A percentile compares a stretch with the other conserved stretches of the same genome.
Evolutionary conservation across 2,329 filamentous ascomycete genomes (phyloP).

Genomic region (Cercospora berteroae): DNA sequence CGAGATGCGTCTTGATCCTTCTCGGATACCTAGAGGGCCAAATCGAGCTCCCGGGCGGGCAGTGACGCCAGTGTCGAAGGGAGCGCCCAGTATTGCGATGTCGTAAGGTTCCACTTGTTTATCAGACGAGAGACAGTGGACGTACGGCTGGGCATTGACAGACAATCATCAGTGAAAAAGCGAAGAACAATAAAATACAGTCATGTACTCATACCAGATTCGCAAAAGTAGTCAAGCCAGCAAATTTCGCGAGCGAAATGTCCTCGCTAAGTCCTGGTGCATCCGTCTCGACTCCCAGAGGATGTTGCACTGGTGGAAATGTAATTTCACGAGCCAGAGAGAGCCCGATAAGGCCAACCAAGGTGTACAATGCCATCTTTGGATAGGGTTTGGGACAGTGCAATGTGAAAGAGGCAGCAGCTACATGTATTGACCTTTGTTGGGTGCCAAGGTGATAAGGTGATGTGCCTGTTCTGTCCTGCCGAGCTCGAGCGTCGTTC

Average conservation of each 20-base stretch:
- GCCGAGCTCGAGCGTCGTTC: background rate
- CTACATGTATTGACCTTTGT: background rate
- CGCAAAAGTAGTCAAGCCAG: slow-evolving; percentile 48
- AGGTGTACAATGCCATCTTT: background rate
- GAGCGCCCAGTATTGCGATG: slow-evolving; percentile 38
- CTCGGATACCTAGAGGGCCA: slow-evolving; percentile 43
- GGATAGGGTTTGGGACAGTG: background rate
- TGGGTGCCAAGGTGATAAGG: background rate
- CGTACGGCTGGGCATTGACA: slow-evolving; percentile 38
- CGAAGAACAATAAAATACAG: background rate
- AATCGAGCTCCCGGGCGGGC: slow-evolving; percentile 54
- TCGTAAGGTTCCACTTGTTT: slow-evolving; percentile 47
- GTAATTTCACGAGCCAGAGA: slow-evolving; percentile 42
- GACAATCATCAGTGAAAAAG: background rate
- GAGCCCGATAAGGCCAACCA: background rate
- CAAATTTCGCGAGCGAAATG: slow-evolving; percentile 34
- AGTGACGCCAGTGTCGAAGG: slow-evolving; percentile 45
- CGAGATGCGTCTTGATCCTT: slow-evolving; percentile 42
- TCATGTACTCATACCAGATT: slow-evolving; percentile 36
- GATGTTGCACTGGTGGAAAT: slow-evolving; percentile 44
- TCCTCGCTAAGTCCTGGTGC: slow-evolving; percentile 22
- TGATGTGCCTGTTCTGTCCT: background rate
- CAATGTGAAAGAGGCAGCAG: background rate
- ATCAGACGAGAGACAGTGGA: slow-evolving; percentile 44
- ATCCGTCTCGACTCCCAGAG: slow-evolving; percentile 30